Base-by-base conservation (phyloP, 495 filamentous ascomycete genomes). In the Lichenothelia convexa region DNA sequence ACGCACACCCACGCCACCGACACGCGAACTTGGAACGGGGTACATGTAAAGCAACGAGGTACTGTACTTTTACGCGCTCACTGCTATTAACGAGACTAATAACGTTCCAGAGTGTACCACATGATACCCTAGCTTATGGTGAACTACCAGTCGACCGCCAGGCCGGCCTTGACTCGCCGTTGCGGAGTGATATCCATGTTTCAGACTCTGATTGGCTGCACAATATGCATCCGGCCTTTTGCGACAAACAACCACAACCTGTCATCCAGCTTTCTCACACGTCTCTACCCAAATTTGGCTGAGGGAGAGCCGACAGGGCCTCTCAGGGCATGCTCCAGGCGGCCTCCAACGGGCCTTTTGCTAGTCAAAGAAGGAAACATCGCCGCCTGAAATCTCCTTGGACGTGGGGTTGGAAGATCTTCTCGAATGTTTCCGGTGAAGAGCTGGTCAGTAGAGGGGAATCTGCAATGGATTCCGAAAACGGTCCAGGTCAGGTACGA, bases 211-310 rank as follows among this genome's bases (percentile, higher is more conserved):
- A n/a, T 45, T 45, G 45, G 33, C 34, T 29, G 34, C 35, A 21
- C 40, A 34, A 42, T 44, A 44, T 37, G 21, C 32, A 29, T 38
- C 36, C 43, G 45, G 17, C 44, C 42, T 48, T 43, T 51, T 46
- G 48, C 40, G 35, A 35, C 46, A 37, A 41, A 16, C 48, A 49
- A 51, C 50, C 40, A 41, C 45, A 43, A 42, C 50, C 50, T 54
- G 43, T 51, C 48, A 34, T 45, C 48, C 43, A 45, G 38, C 41
- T 47, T 30, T 46, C 33, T 1, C 35, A 27, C 7, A 27, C 36
- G 21, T 27, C 41, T 21, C 30, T 34, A 18, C 30, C 36, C 30
- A 16, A 18, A 8, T 18, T 11, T 18, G 21, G 32, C 30, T 36
- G 43, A 18, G 32, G 43, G 27, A n/a, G n/a, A n/a, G n/a, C 32